Evolutionary conservation across 192 early-diverging fungal genomes (phyloP).

Genomic region (Spizellomyces punctatus): DNA sequence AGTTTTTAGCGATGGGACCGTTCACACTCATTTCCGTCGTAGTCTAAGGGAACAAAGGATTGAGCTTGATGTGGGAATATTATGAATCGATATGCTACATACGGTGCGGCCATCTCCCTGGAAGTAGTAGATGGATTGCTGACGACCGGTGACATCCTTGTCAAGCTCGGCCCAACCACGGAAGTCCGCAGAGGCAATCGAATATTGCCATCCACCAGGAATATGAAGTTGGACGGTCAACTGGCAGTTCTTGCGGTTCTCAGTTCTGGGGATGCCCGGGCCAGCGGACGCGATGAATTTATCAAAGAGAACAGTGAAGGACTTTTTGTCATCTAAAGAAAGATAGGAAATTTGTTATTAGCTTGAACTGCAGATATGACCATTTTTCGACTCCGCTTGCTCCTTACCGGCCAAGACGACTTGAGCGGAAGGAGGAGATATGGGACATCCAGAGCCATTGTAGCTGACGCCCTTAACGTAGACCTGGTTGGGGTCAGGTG

Average conservation of each 20-base stretch:
- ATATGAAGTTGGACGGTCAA: constrained; percentile 27
- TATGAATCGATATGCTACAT: background rate
- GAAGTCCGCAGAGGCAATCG: constrained; percentile 34
- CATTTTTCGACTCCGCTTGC: no score
- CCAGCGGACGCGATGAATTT: constrained; percentile 32
- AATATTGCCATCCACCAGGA: constrained; percentile 34
- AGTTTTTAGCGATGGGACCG: constrained; percentile 26
- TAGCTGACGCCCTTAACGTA: constrained; percentile 19
- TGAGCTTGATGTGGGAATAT: background rate
- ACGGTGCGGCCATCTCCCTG: constrained; percentile 23
- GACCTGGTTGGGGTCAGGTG: constrained; percentile 21
- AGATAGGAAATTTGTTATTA: background rate
- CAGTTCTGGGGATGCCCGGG: constrained; percentile 28
- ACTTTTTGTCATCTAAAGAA: constrained; percentile 16
- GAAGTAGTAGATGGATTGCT: constrained; percentile 39
- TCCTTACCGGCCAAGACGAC: background rate
- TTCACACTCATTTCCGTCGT: constrained; percentile 3
- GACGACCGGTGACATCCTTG: constrained; percentile 18
- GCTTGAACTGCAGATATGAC: background rate
- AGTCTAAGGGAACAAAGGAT: constrained; percentile 3
- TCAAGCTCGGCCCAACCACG: constrained; percentile 37
- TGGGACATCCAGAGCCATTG: constrained; percentile 20
- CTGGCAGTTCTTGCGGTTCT: constrained; percentile 41
- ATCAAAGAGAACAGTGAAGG: constrained; percentile 36
- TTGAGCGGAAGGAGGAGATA: constrained; percentile 5